Base-by-base conservation (phyloP, 2,329 filamentous ascomycete species). In the Thielaviopsis populi region DNA sequence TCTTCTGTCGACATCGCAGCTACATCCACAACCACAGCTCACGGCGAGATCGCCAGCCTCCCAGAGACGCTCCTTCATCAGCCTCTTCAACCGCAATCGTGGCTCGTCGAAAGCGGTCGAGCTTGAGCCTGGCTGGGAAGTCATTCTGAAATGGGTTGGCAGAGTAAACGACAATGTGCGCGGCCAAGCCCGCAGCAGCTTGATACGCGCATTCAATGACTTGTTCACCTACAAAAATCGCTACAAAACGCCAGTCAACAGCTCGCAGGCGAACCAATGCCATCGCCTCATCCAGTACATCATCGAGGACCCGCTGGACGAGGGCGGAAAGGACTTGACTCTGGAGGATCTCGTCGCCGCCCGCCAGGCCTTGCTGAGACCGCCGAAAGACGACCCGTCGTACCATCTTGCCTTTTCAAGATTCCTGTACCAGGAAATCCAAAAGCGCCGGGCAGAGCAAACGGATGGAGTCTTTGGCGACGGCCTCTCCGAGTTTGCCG, bases 101-200 rank as follows among this genome's bases (percentile, higher is more conserved):
- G 43, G 19, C 17, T 30, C 58, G 13, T 33, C 62, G 3, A 59
- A 63, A 30, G 46, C 40, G 13, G 50, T 64, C 61, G 79, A 84
- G 69, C 76, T 85, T 66, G 87, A 84, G 69, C 87, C 83, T 0
- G 91, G 90, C 62, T 82, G 91, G 70, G 83, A 84, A 68, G 81
- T 80, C 17, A 82, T 96, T 75, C 80, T 88, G 69, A 81, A 88
- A 65, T 81, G 89, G 72, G 77, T 81, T 62, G 82, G 82, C 68
- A 81, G 83, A 66, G 75, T 85, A 68, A 78, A 81, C 61, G 80
- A 88, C 64, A 79, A 81, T 61, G 77, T 84, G 42, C 82, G 89
- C 41, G 80, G 83, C 10, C 90, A 89, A 17, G 73, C 81, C 0
- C 75, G 78, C 2, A 72, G 78, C n/a, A 82, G 88, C 41, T 76